phyloP scores from a whole-genome alignment of 2,329 filamentous ascomycete genomes.

The Lasiodiplodia citricola region DNA sequence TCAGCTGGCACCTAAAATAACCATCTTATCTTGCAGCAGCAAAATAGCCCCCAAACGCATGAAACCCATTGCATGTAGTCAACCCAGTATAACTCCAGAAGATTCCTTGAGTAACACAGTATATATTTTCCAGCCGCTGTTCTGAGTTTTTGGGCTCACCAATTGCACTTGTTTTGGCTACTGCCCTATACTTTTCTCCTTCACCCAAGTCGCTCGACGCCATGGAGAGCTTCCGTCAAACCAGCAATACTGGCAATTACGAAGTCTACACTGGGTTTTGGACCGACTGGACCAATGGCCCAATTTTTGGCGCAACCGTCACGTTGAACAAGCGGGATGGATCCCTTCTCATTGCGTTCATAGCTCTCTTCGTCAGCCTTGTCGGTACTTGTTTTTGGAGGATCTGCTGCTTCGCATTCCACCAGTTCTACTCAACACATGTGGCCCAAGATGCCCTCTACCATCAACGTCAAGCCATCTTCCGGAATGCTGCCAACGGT shows the following conservation, averaged over 20 bases:
- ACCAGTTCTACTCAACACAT: neutral
- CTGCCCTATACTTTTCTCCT: too few species aligned
- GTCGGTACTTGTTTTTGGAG: neutral
- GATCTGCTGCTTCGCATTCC: neutral
- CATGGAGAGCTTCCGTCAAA: neutral
- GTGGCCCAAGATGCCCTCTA: slow-evolving; percentile 37
- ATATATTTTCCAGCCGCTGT: too few species aligned
- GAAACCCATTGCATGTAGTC: too few species aligned
- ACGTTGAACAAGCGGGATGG: neutral
- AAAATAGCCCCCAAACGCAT: too few species aligned
- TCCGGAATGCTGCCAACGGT: slow-evolving; percentile 38
- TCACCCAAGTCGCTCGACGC: too few species aligned
- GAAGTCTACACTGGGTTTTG: neutral
- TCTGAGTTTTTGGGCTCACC: too few species aligned
- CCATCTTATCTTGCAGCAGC: too few species aligned
- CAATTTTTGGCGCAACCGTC: neutral
- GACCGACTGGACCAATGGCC: neutral
- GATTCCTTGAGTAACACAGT: too few species aligned
- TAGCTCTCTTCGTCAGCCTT: neutral
- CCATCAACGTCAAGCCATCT: slow-evolving; percentile 41
- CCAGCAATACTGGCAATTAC: neutral
- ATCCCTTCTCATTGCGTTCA: neutral
- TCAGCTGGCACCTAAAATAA: too few species aligned
- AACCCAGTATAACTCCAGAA: too few species aligned
- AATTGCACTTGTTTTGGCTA: too few species aligned